Base-by-base conservation (phyloP, 1,284 basidiomycete species). In the Mycosarcoma maydis region DNA sequence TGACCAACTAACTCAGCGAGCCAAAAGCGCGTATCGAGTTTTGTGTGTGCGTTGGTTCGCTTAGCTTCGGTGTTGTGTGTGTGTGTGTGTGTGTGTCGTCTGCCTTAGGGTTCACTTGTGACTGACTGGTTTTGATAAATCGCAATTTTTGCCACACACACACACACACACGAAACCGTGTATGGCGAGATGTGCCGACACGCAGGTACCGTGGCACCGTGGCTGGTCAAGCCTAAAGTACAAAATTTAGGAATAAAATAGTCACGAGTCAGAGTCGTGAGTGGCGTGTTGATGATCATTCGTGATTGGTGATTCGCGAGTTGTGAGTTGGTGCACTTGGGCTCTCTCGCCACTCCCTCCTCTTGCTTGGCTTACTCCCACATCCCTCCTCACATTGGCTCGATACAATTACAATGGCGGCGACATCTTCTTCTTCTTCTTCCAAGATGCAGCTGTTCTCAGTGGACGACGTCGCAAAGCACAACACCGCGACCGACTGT, bases 401-500 rank as follows among this genome's bases (percentile, higher is more conserved):
- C 29, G 36, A 29, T 19, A 14, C 19, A 32, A 3, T 34, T 6
- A 27, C 41, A 34, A 51, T 39, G 29, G 41, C 32, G 46, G 52
- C 64, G 13, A 49, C 65, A 41, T 30, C 60, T 26, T 56, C 52
- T 39, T 59, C 42, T 6, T 50, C 68, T n/a, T n/a, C n/a, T n/a
- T n/a, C n/a, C 40, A 56, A 65, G 60, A 65, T 74, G 55, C 56
- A 57, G 55, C 58, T 76, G 51, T 72, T 76, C 46, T 55, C 61
- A 6, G 38, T 50, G 13, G 60, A 58, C 14, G 65, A 73, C 23
- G 64, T 81, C 3, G 54, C 75, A 14, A 67, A 69, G 58, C 74
- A 77, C 68, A 88, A 90, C 7, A 75, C 76, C 13, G 91, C 92
- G 82, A 82, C 92, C 17, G 81, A 86, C 56, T 85, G 93, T 54